phyloP scores from a whole-genome alignment of 176 grass and related monocot species.

The Eleusine coracana region DNA sequence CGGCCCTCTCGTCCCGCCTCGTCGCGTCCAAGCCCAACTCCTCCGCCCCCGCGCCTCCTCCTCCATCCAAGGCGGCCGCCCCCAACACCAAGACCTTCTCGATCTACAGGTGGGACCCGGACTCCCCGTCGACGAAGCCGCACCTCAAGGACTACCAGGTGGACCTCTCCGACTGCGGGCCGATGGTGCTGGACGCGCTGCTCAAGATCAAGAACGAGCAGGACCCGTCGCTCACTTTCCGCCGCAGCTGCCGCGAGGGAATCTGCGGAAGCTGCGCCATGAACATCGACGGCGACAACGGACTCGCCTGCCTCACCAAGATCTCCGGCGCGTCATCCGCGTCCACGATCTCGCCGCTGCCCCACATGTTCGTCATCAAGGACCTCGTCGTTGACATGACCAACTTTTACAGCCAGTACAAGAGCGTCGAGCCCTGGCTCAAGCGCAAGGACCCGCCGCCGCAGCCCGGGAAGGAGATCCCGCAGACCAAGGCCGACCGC shows the following conservation, averaged over 20 bases:
- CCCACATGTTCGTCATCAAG: conserved; percentile 98
- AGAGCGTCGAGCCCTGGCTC: conserved; percentile 87
- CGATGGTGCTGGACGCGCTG: conserved; percentile 85
- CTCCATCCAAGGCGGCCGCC: conserved; percentile 18
- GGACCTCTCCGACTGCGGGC: conserved; percentile 75
- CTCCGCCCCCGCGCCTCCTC: conserved; percentile 52
- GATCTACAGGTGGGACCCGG: conserved; percentile 97
- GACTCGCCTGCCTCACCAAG: conserved; percentile 98
- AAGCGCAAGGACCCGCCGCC: conserved; percentile 75
- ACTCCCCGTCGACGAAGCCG: conserved; percentile 77
- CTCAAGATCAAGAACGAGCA: conserved; percentile 98
- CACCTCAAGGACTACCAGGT: conserved; percentile 85
- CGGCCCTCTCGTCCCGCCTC: conserved; percentile 56
- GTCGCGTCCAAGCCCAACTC: conserved; percentile 72
- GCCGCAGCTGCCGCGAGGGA: conserved; percentile 94
- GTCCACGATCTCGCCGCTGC: conserved; percentile 77
- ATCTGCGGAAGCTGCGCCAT: conserved; percentile 99
- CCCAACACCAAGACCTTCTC: conserved; percentile 76
- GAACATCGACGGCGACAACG: conserved; percentile 94
- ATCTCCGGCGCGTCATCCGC: conserved; percentile 47
- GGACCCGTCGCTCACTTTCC: conserved; percentile 95
- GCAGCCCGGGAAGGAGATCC: conserved; percentile 62
- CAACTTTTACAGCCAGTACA: conserved; percentile 96
- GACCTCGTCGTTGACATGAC: conserved; percentile 99
- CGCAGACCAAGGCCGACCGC: conserved; percentile 73